Evolutionary conservation across 352 stramenopile genomes (phyloP).

Genomic region (Globisporangium canariense): DNA sequence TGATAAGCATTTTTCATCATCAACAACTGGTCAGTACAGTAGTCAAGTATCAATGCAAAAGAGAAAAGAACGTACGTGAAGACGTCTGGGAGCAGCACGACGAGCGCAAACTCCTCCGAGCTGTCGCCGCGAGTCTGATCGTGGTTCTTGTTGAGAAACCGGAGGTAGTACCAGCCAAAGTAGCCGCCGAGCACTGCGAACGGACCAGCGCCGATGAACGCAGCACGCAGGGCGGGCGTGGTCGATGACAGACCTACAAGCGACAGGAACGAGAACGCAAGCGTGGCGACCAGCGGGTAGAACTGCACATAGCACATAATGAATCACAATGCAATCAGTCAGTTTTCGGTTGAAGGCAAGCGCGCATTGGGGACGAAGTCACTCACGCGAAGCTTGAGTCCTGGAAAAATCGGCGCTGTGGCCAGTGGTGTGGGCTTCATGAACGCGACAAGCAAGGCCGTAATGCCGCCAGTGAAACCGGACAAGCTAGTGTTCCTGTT

Average conservation of each 20-base stretch:
- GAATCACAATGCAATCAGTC: neutral
- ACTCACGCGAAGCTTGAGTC: conserved; percentile 64
- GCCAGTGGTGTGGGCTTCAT: conserved; percentile 72
- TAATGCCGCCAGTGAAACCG: conserved; percentile 75
- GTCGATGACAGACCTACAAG: conserved; percentile 38
- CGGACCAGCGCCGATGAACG: conserved; percentile 64
- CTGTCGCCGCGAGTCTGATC: conserved; percentile 70
- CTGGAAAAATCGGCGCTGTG: conserved; percentile 46
- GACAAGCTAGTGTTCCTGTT: conserved; percentile 66
- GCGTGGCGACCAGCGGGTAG: conserved; percentile 54
- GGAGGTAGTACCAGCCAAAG: conserved; percentile 86
- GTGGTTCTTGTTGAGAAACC: conserved; percentile 77
- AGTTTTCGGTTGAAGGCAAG: neutral
- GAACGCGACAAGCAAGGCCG: conserved; percentile 73
- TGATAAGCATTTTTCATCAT: conserved; percentile 17
- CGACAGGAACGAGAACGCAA: conserved; percentile 52
- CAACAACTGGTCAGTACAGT: neutral
- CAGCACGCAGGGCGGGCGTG: conserved; percentile 33
- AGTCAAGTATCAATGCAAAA: neutral
- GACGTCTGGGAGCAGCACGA: conserved; percentile 65
- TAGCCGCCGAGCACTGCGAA: conserved; percentile 73
- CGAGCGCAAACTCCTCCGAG: conserved; percentile 75
- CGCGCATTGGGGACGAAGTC: neutral
- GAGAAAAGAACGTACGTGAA: conserved; percentile 42
- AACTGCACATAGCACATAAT: conserved; percentile 29